Evolutionary conservation across 2,329 filamentous ascomycete species (phyloP).

Genomic region (Monosporascus sp.): DNA sequence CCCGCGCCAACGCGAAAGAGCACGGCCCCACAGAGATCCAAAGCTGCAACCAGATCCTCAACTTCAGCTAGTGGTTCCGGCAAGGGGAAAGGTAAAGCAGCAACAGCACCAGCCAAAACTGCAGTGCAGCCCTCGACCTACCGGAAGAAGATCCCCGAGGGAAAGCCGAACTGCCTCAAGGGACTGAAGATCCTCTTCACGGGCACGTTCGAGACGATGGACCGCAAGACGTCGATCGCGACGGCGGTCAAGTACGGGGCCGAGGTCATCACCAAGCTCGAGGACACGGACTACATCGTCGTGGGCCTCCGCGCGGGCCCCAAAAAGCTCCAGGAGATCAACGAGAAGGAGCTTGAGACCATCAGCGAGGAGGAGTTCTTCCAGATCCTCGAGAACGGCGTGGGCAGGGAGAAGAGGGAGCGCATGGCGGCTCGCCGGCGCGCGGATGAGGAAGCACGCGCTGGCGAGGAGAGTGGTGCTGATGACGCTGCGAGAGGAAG

Average conservation of each 20-base stretch:
- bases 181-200: constrained; percentile 10
- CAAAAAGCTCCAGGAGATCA: constrained; percentile 5
- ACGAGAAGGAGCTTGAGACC: constrained; percentile 1
- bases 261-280: constrained; percentile 9
- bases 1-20: background rate
- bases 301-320: constrained; percentile 8
- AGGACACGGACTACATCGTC: constrained; percentile 12
- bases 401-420: constrained; percentile 6
- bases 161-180: constrained; percentile 6
- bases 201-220: constrained; percentile 11
- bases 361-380: constrained; percentile 10
- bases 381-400: constrained; percentile 9
- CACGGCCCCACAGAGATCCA: background rate
- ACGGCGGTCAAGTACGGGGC: constrained; percentile 7
- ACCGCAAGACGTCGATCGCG: constrained; percentile 9
- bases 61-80: background rate
- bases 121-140: constrained; percentile 7
- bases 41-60: background rate
- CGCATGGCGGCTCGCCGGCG: constrained; percentile 6
- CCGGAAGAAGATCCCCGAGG: constrained; percentile 9
- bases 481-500: background rate
- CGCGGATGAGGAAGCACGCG: constrained; percentile 5
- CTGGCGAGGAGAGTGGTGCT: constrained; percentile 1
- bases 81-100: background rate
- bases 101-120: constrained; percentile 2